Conservation (phyloP, 169 alveolate genomes). For the Eimeria acervulina region DNA sequence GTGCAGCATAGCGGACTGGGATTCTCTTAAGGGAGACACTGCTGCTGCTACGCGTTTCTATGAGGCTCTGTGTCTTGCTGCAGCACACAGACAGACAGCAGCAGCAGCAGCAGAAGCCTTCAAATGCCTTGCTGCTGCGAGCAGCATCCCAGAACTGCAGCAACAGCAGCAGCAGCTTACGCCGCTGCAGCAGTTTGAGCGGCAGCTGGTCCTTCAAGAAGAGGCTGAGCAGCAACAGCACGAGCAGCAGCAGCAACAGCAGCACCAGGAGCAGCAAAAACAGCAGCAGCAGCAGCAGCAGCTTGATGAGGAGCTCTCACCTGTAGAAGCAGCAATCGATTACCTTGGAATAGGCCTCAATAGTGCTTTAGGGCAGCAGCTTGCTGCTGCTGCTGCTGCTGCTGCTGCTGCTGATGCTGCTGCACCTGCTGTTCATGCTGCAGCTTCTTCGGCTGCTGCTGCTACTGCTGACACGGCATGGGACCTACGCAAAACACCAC, state of each 20-base stretch:
- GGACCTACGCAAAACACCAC: background rate
- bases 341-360: background rate
- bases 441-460: background rate
- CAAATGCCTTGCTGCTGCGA: background rate
- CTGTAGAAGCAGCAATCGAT: conserved; percentile 7
- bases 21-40: background rate
- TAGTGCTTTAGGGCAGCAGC: too few species aligned
- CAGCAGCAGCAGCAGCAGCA: too few species aligned
- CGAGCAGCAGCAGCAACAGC: too few species aligned
- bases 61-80: conserved; percentile 36
- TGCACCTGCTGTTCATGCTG: background rate
- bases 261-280: too few species aligned
- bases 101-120: conserved; percentile 65
- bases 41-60: background rate
- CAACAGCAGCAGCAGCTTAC: conserved; percentile 13
- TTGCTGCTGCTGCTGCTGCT: conserved; percentile 7
- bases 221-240: too few species aligned
- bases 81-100: background rate
- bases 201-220: background rate
- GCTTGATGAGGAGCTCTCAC: background rate
- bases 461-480: too few species aligned
- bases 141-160: conserved; percentile 26
- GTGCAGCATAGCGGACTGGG: conserved; percentile 33
- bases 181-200: conserved; percentile 40
- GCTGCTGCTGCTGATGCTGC: background rate